Conservation (phyloP, 495 filamentous ascomycete genomes). For the Penicillium atrosanguineum region DNA sequence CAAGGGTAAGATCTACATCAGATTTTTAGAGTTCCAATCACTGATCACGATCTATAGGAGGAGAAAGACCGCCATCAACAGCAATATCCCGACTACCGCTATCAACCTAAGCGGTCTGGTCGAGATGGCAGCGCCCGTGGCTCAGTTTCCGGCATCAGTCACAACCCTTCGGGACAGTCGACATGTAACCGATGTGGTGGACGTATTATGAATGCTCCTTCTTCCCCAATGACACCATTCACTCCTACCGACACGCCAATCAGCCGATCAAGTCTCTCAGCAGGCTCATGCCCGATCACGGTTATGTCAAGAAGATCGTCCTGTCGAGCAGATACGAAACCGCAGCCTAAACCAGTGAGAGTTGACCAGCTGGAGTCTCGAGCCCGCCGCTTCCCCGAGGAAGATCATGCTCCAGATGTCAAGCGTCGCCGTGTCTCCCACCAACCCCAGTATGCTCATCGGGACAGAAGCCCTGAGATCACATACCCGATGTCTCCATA, state of each 20-base stretch:
- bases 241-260: slow-evolving; percentile 18
- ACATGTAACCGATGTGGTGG: slow-evolving; percentile 45
- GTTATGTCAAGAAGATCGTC: slow-evolving; percentile 22
- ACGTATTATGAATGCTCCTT: slow-evolving; percentile 45
- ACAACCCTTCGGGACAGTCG: slow-evolving; percentile 38
- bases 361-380: slow-evolving; percentile 23
- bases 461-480: slow-evolving; percentile 35
- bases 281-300: slow-evolving; percentile 14
- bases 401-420: slow-evolving; percentile 40
- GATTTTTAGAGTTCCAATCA: not conserved
- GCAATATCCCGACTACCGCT: slow-evolving; percentile 91
- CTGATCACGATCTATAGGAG: slow-evolving; percentile 50
- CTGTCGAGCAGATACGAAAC: slow-evolving; percentile 20
- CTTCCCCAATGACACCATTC: slow-evolving; percentile 41
- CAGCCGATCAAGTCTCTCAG: slow-evolving; percentile 16
- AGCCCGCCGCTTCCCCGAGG: slow-evolving; percentile 30
- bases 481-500: slow-evolving; percentile 34
- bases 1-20: slow-evolving; percentile 57
- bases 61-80: slow-evolving; percentile 88
- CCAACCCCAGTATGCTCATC: slow-evolving; percentile 24
- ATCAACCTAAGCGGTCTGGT: slow-evolving; percentile 80
- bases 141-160: slow-evolving; percentile 33
- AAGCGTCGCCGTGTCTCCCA: slow-evolving; percentile 56
- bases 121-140: slow-evolving; percentile 42
- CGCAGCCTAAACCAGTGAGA: slow-evolving; percentile 20